Evolutionary conservation across 164 flowering plant genomes (phyloP).

Genomic region (Aristolochia fimbriata): DNA sequence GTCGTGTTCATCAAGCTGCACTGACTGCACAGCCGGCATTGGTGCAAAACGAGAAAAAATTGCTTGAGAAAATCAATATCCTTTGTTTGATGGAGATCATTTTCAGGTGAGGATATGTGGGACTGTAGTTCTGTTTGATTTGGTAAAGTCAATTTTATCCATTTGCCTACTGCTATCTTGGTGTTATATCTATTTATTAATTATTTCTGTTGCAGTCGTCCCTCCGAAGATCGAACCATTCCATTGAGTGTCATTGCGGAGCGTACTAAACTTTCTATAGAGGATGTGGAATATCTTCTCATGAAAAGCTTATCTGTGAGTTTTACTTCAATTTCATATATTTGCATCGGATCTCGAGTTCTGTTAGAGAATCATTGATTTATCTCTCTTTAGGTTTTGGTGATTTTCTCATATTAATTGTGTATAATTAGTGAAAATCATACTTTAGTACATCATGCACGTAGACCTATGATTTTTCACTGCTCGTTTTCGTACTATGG

Average conservation of each 20-base stretch:
- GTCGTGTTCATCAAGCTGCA: conserved; percentile 73
- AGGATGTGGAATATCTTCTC: conserved; percentile 91
- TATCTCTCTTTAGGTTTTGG: no score
- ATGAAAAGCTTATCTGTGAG: conserved; percentile 97
- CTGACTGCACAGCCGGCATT: conserved; percentile 83
- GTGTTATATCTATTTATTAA: no score
- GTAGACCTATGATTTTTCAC: no score
- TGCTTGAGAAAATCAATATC: conserved; percentile 81
- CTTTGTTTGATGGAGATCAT: conserved; percentile 97
- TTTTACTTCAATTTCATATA: neutral
- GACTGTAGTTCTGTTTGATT: neutral
- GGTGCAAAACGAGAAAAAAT: conserved; percentile 76
- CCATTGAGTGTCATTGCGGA: conserved; percentile 73
- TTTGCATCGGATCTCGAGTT: neutral
- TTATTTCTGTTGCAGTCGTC: conserved; percentile 49
- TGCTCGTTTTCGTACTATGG: no score
- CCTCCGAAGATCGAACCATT: conserved; percentile 86
- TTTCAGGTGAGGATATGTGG: conserved; percentile 42
- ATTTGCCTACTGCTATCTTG: neutral
- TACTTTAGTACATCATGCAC: no score
- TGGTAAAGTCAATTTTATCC: neutral
- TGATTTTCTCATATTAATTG: no score
- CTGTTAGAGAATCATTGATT: no score
- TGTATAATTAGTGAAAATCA: no score
- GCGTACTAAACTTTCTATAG: conserved; percentile 74